These are phyloP conservation scores for Floccularia luteovirens DNA, from an alignment of 768 basidiomycete species.

Conservation along the genomic window DNA sequence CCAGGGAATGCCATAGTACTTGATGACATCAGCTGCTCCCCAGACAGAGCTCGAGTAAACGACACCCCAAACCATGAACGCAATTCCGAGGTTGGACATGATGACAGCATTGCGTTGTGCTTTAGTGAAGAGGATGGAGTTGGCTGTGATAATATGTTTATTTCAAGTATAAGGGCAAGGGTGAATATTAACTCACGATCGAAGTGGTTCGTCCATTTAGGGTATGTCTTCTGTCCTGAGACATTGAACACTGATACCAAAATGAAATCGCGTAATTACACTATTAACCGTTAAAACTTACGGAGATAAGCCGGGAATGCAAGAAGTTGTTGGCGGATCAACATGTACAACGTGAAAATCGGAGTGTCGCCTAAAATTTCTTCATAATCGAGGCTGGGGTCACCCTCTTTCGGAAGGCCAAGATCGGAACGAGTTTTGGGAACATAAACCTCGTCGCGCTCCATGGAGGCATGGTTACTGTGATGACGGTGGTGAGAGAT, in stretches of 20 bases:
- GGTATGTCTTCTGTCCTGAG: conserved; percentile 52
- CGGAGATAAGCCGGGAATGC: conserved; percentile 58
- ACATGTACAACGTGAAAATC: conserved; percentile 46
- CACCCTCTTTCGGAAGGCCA: conserved; percentile 32
- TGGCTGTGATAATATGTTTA: conserved; percentile 24
- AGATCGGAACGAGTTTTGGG: conserved; percentile 54
- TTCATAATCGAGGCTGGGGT: conserved; percentile 36
- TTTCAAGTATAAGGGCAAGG: neutral
- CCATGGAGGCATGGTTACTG: conserved; percentile 43
- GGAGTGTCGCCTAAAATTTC: conserved; percentile 56
- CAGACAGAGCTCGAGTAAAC: conserved; percentile 24
- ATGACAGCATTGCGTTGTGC: conserved; percentile 44
- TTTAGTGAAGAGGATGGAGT: conserved; percentile 48
- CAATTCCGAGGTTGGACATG: conserved; percentile 51
- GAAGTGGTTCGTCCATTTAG: conserved; percentile 62
- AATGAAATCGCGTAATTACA: neutral
- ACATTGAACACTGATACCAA: conserved; percentile 46
- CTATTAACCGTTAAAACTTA: conserved; percentile 20
- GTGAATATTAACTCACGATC: conserved; percentile 33
- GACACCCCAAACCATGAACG: conserved; percentile 35
- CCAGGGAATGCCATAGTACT: conserved; percentile 49
- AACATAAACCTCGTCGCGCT: conserved; percentile 51
- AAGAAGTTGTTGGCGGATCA: conserved; percentile 49
- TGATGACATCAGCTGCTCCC: conserved; percentile 32
- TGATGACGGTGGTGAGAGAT: conserved; percentile 49